These are phyloP conservation scores for Diutina siamensis DNA, from an alignment of 1,139 yeast genomes.

Conservation along the genomic window DNA sequence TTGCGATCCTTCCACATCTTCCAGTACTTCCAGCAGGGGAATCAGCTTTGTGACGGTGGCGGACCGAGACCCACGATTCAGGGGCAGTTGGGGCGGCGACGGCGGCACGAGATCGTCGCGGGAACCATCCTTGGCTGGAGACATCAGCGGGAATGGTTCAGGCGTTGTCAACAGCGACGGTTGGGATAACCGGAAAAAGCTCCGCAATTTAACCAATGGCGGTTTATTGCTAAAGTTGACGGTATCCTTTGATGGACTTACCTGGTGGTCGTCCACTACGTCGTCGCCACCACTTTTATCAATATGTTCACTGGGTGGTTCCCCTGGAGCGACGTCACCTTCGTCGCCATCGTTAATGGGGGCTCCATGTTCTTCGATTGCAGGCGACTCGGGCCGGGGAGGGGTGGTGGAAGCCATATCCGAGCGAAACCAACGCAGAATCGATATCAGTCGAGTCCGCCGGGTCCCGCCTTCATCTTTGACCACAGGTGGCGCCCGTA, in stretches of 20 bases:
- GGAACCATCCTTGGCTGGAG: background rate
- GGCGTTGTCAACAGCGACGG: background rate
- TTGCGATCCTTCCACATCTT: background rate
- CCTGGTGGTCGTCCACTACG: background rate
- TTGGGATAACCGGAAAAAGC: slow-evolving; percentile 4
- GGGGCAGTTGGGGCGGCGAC: background rate
- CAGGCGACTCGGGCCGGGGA: background rate
- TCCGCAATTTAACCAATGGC: slow-evolving; percentile 5
- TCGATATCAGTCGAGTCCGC: slow-evolving; percentile 4
- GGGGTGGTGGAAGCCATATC: background rate
- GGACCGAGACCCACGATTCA: background rate
- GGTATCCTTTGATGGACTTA: background rate
- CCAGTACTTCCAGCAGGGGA: background rate
- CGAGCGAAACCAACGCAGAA: slow-evolving; percentile 2
- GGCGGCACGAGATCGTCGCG: background rate
- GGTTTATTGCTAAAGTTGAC: background rate
- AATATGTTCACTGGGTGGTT: too few species aligned
- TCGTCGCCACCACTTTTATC: background rate
- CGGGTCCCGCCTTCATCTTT: background rate
- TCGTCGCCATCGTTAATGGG: background rate
- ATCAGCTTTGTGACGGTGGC: background rate
- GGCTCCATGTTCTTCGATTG: background rate
- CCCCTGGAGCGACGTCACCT: background rate
- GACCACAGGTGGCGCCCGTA: slow-evolving; percentile 1
- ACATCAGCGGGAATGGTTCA: background rate